Base-by-base conservation (phyloP, 1,139 yeast genomes). In the Zygoascus sp. region DNA sequence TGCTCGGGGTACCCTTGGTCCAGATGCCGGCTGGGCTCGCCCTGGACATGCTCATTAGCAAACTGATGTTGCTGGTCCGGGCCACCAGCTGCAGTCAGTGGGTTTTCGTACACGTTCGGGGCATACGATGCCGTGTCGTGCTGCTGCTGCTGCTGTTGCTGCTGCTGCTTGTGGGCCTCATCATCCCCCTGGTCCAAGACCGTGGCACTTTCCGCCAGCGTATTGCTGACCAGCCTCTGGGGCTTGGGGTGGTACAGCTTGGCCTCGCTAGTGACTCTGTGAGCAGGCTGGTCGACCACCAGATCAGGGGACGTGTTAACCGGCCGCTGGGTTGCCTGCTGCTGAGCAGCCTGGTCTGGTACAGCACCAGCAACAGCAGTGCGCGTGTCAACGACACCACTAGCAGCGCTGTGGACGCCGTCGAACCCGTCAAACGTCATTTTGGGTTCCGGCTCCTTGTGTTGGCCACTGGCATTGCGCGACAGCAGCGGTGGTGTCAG, bases 201-300 rank as follows among this genome's bases (percentile, higher is more conserved):
- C 23, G 40, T 42, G 3, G 50, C 45, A 8, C 50, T 22, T 11
- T 50, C 53, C n/a, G 53, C 45, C 5, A 50, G 22, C 2, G 49
- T 32, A 9, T 45, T 37, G 15, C 55, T 52, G 6, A 49, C 53
- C 30, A 51, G 47, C 16, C 60, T 46, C 42, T 53, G 58, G 1
- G 61, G 61, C 40, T 50, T 55, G 5, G 61, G 61, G 39, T 58
- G 61, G 41, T 53, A 55, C 11, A 58, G 48, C 28, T 42, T 51
- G 10, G 53, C 34, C 22, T 37, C 46, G 20, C 42, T n/a, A 6
- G 37, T 22, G 15, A 30, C 38, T 17, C 32, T 32, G 37, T 44
- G 39, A 17, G 28, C 25, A 16, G 42, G 27, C 8, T 30, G 17
- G 7, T 30, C 34, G 8, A 15, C 34, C 6, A 15, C 13, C 34